phyloP scores from a whole-genome alignment of 352 stramenopile species.

The Globisporangium uncinulatum region DNA sequence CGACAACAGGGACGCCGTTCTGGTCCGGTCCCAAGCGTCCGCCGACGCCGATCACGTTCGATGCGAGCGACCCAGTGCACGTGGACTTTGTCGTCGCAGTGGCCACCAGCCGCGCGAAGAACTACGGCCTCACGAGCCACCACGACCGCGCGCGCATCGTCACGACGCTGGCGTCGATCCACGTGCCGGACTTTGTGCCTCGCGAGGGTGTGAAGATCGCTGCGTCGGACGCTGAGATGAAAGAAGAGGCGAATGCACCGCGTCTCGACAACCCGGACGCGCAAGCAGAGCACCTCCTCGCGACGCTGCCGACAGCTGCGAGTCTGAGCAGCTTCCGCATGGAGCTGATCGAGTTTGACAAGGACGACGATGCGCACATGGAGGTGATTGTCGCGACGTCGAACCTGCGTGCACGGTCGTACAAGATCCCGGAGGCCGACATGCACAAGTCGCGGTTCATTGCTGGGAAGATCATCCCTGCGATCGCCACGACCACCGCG shows the following conservation, averaged over 20 bases:
- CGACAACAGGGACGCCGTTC: slow-evolving; percentile 95
- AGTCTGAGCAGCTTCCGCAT: slow-evolving; percentile 90
- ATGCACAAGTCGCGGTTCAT: slow-evolving; percentile 98
- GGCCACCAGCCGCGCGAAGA: slow-evolving; percentile 92
- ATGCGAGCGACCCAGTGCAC: slow-evolving; percentile 87
- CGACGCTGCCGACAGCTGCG: slow-evolving; percentile 74
- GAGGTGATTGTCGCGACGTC: slow-evolving; percentile 95
- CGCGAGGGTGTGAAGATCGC: slow-evolving; percentile 97
- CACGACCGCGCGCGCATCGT: slow-evolving; percentile 58
- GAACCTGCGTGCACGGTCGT: slow-evolving; percentile 97
- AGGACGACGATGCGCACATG: slow-evolving; percentile 98
- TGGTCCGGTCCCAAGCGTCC: slow-evolving; percentile 98
- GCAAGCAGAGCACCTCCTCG: slow-evolving; percentile 70
- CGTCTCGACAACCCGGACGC: slow-evolving; percentile 68
- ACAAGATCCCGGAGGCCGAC: slow-evolving; percentile 97
- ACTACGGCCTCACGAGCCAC: slow-evolving; percentile 90
- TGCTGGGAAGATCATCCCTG: slow-evolving; percentile 99
- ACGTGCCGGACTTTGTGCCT: slow-evolving; percentile 92
- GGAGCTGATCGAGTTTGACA: slow-evolving; percentile 97
- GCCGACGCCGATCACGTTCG: slow-evolving; percentile 92
- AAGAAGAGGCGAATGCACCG: slow-evolving; percentile 49
- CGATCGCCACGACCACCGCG: slow-evolving; percentile 99
- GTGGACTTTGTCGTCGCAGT: slow-evolving; percentile 95
- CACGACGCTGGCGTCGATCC: slow-evolving; percentile 74
- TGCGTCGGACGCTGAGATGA: slow-evolving; percentile 96